Base-by-base conservation (phyloP, 2,329 filamentous ascomycete species). In the Fusarium sp. region DNA sequence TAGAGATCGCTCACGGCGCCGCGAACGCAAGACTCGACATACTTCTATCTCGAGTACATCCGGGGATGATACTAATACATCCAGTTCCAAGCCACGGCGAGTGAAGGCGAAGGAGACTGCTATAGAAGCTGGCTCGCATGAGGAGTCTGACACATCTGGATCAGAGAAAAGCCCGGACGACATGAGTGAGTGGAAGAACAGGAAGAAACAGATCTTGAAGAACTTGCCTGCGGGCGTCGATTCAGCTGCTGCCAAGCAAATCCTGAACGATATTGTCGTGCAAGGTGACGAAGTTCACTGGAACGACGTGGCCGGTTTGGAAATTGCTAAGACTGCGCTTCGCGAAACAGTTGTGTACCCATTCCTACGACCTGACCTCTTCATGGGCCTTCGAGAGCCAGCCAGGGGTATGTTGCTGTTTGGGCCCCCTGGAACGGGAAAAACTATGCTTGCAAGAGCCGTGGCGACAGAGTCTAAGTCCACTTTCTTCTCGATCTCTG, bases 321-420 rank as follows among this genome's bases (percentile, higher is more conserved):
- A 97, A 45, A 85, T 91, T 49, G 95, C 95, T 31, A 99, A 99
- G 74, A 91, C 88, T 52, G 93, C 95, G 0, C 79, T 99, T 45
- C 94, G 96, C 72, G 95, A 99, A 77, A 93, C 93, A 1, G 95
- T 99, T 2, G 94, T 99, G 3, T 99, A 99, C 71, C 95, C 95
- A 1, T 98, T 99, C 74, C 80, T 99, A 10, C 90, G 95, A 2
- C 95, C 95, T 2, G 95, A 99, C 76, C 80, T 99, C 3, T 99
- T 99, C 78, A 95, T 94, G 85, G 95, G 95, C 0, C 83, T 99
- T 10, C 90, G 95, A 35, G 95, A 99, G 73, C 95, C 95, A 19
- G 94, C 95, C 12, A 84, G 93, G 55, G 95, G 95, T 6, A 98
- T 99, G 92, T 83, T 99, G 2, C 83, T 99, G 1, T 99, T 99